phyloP scores from a whole-genome alignment of 2,329 filamentous ascomycete species.

The Colletotrichum salicis region DNA sequence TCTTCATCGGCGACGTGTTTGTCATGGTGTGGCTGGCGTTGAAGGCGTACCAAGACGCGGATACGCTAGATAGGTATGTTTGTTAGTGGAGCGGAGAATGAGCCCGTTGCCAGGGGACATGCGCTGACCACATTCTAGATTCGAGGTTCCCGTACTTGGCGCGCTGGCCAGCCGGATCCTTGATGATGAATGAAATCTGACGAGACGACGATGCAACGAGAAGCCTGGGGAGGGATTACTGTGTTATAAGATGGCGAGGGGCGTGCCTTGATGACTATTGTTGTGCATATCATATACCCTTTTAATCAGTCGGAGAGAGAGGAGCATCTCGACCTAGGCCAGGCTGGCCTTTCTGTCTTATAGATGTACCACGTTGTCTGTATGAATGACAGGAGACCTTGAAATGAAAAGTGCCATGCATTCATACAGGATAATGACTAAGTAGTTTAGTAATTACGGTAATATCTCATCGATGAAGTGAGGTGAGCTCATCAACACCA shows the following conservation, averaged over 20 bases:
- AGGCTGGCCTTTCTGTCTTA: background rate
- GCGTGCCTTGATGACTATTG: conserved; percentile 26
- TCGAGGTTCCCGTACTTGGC: conserved; percentile 89
- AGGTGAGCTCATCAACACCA: background rate
- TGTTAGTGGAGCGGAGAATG: background rate
- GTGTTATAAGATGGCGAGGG: background rate
- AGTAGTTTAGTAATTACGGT: too few relatives aligned
- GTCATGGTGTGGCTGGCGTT: conserved; percentile 81
- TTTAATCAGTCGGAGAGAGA: conserved; percentile 24
- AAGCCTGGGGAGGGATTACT: background rate
- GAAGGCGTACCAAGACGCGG: conserved; percentile 86
- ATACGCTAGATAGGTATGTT: conserved; percentile 69
- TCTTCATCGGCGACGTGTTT: conserved; percentile 79
- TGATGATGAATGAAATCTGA: conserved; percentile 74
- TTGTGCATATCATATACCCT: conserved; percentile 34
- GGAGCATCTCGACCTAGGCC: background rate
- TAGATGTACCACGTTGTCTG: background rate
- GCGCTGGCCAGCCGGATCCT: conserved; percentile 87
- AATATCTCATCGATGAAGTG: too few relatives aligned
- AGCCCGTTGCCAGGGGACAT: conserved; percentile 55
- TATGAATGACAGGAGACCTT: background rate
- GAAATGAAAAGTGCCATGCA: background rate
- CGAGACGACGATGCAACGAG: background rate
- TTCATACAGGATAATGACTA: too few relatives aligned
- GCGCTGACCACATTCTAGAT: conserved; percentile 60